Percentiles rank a stretch among this genome's conserved stretches.
phyloP scores from a whole-genome alignment of 371 early-diverging fungal species.

The Syncephalastrum contaminatum region DNA sequence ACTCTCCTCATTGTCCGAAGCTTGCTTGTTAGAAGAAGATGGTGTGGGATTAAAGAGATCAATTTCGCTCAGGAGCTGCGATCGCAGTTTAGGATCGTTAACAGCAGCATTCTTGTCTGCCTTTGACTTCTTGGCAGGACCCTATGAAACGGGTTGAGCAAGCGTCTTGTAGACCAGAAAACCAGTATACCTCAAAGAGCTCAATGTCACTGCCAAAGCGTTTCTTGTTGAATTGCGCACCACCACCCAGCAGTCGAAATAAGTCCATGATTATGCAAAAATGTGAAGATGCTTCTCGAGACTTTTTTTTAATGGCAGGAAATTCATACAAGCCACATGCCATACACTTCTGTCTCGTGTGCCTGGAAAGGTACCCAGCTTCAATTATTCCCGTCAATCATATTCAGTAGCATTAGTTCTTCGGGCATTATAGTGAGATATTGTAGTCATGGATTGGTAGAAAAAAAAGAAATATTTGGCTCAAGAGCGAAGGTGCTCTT shows the following conservation, averaged over 20 bases:
- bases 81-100: conserved; percentile 34
- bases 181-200: conserved; percentile 61
- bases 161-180: neutral
- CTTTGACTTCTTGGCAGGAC: conserved; percentile 7
- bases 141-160: conserved; percentile 3
- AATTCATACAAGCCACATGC: too few species aligned
- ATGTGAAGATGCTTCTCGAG: neutral
- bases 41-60: conserved; percentile 46
- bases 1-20: conserved; percentile 12
- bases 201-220: conserved; percentile 75
- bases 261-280: conserved; percentile 60
- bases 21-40: conserved; percentile 15
- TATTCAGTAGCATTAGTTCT: too few species aligned
- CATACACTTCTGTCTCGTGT: too few species aligned
- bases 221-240: conserved; percentile 80
- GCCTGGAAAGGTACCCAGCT: too few species aligned
- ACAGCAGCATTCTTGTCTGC: conserved; percentile 28
- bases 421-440: too few species aligned
- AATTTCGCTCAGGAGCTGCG: conserved; percentile 42
- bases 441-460: too few species aligned
- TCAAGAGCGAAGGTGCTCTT: too few species aligned
- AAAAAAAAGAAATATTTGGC: too few species aligned
- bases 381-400: too few species aligned
- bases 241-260: conserved; percentile 79
- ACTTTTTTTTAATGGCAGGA: too few species aligned